These are phyloP conservation scores for Leccinum subtestaceum DNA, from an alignment of 768 basidiomycete species.

Conservation along the genomic window DNA sequence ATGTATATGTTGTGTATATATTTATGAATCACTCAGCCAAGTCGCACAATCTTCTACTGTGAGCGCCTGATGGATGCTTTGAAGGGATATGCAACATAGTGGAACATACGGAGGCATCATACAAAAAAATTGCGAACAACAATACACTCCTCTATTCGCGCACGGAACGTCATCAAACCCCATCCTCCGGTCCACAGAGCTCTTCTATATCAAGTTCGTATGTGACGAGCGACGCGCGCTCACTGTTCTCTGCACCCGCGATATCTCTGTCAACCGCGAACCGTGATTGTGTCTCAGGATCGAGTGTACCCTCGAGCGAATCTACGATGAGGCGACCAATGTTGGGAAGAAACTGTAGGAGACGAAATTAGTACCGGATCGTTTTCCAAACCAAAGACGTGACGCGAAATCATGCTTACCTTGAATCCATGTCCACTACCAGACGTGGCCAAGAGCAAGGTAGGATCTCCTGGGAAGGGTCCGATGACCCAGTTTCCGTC, in stretches of 20 bases:
- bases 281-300: slow-evolving; percentile 47
- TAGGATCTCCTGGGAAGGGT: slow-evolving; percentile 53
- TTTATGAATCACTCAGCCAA: not conserved
- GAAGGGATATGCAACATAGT: not conserved
- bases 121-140: not conserved
- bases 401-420: slow-evolving; percentile 35
- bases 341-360: slow-evolving; percentile 75
- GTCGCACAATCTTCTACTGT: not conserved
- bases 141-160: not conserved
- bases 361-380: not conserved
- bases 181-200: slow-evolving; percentile 49
- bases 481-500: slow-evolving; percentile 92
- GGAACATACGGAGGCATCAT: not conserved
- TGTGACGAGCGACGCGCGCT: slow-evolving; percentile 16
- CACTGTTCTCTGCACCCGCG: slow-evolving; percentile 17
- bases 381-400: not conserved
- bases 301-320: slow-evolving; percentile 62
- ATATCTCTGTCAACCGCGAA: slow-evolving; percentile 60
- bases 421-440: slow-evolving; percentile 91
- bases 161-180: not conserved
- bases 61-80: not conserved
- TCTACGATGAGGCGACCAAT: slow-evolving; percentile 77
- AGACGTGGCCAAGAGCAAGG: slow-evolving; percentile 78
- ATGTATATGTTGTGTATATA: not conserved
- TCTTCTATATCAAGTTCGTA: slow-evolving; percentile 44